phyloP scores from a whole-genome alignment of 2,329 filamentous ascomycete species.

The Myriosclerotinia duriaeana region DNA sequence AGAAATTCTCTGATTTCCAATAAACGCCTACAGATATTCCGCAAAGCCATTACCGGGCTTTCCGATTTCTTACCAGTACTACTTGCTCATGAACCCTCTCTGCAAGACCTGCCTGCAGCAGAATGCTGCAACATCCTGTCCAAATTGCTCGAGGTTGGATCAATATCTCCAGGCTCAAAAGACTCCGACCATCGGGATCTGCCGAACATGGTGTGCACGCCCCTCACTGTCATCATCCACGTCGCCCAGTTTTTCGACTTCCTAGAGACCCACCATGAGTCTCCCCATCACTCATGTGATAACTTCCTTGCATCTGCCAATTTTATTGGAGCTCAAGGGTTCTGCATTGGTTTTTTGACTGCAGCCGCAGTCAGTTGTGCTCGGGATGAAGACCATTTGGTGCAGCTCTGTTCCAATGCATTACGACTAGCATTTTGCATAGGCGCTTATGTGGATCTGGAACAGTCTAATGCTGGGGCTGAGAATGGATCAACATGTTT shows the following conservation, averaged over 20 bases:
- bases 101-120: neutral
- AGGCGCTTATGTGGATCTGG: slow-evolving; percentile 32
- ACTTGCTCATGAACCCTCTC: neutral
- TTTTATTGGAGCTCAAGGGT: slow-evolving; percentile 29
- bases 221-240: slow-evolving; percentile 9
- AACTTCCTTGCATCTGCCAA: neutral
- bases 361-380: slow-evolving; percentile 28
- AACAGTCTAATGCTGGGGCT: slow-evolving; percentile 7
- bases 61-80: neutral
- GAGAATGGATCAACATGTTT: neutral
- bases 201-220: slow-evolving; percentile 8
- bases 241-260: slow-evolving; percentile 6
- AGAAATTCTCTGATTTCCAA: neutral
- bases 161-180: neutral
- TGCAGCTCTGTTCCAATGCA: slow-evolving; percentile 12
- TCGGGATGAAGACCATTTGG: slow-evolving; percentile 25
- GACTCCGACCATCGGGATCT: neutral
- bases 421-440: slow-evolving; percentile 29
- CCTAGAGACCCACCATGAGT: neutral
- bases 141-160: neutral
- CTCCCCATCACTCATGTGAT: neutral
- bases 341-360: slow-evolving; percentile 30
- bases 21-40: neutral
- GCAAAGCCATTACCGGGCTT: neutral
- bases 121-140: neutral